phyloP scores from a whole-genome alignment of 139 green algal species.

The Chlorella sorokiniana region DNA sequence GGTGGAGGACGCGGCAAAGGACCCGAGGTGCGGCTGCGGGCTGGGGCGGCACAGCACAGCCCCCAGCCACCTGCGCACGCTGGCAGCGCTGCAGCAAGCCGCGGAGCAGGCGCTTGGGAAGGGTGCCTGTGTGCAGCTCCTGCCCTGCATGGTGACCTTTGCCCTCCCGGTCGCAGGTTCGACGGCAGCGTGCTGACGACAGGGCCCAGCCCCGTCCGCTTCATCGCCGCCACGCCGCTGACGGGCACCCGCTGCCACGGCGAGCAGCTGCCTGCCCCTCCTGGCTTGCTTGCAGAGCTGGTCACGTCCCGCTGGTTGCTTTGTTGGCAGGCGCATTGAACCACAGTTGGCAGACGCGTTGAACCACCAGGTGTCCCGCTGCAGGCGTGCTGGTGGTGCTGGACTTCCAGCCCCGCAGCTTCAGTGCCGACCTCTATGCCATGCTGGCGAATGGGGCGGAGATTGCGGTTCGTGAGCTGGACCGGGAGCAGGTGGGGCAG shows the following conservation, averaged over 20 bases:
- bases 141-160: neutral
- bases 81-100: neutral
- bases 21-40: conserved; percentile 37
- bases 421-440: conserved; percentile 67
- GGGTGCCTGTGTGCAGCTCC: too few relatives aligned
- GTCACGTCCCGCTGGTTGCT: neutral
- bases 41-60: too few relatives aligned
- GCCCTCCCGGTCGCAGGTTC: conserved; percentile 55
- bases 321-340: neutral
- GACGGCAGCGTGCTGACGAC: conserved; percentile 66
- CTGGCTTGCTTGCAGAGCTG: neutral
- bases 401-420: conserved; percentile 61
- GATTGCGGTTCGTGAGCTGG: conserved; percentile 82
- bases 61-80: too few relatives aligned
- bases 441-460: conserved; percentile 81
- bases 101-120: neutral
- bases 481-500: conserved; percentile 36
- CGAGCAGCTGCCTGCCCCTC: neutral
- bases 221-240: conserved; percentile 85
- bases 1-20: conserved; percentile 69
- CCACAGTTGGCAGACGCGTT: neutral
- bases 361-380: conserved; percentile 44
- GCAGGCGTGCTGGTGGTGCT: conserved; percentile 81
- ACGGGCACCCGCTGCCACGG: conserved; percentile 40
- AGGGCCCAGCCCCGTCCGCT: conserved; percentile 69